Evolutionary conservation across 768 basidiomycete genomes (phyloP).

Genomic region (Pleurotus tuber-regium): DNA sequence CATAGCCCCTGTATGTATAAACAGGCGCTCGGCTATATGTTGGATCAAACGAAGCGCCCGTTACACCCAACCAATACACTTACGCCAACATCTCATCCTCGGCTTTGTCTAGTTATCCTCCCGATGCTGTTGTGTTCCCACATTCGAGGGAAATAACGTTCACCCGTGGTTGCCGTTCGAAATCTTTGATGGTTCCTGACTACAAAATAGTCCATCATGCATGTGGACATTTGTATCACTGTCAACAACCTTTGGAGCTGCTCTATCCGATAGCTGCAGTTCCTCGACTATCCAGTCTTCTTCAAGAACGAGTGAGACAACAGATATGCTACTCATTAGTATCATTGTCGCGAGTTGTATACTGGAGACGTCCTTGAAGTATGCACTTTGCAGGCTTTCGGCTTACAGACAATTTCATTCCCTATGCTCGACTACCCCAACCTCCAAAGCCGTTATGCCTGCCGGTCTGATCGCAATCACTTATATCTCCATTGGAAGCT

Average conservation of each 20-base stretch:
- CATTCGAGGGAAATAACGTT: background rate
- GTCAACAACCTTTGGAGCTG: background rate
- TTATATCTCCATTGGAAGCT: background rate
- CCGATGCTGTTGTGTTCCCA: too few species aligned
- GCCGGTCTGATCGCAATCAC: background rate
- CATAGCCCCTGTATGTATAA: too few species aligned
- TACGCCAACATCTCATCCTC: too few species aligned
- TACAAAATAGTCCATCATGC: background rate
- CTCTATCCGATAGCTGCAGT: background rate
- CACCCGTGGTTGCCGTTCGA: background rate
- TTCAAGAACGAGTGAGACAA: too few species aligned
- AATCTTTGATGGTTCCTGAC: background rate
- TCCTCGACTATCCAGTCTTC: too few species aligned
- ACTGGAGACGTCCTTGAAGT: too few species aligned
- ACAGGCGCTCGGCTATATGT: too few species aligned
- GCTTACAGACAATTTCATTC: background rate
- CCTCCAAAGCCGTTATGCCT: background rate
- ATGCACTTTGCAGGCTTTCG: background rate
- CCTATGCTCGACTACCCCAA: background rate
- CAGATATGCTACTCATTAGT: too few species aligned
- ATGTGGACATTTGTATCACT: background rate
- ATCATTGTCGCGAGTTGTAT: too few species aligned
- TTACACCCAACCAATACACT: too few species aligned
- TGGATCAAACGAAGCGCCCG: too few species aligned
- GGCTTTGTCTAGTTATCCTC: too few species aligned